Conservation (phyloP, 805 yeast genomes). For the Naumovozyma baii region DNA sequence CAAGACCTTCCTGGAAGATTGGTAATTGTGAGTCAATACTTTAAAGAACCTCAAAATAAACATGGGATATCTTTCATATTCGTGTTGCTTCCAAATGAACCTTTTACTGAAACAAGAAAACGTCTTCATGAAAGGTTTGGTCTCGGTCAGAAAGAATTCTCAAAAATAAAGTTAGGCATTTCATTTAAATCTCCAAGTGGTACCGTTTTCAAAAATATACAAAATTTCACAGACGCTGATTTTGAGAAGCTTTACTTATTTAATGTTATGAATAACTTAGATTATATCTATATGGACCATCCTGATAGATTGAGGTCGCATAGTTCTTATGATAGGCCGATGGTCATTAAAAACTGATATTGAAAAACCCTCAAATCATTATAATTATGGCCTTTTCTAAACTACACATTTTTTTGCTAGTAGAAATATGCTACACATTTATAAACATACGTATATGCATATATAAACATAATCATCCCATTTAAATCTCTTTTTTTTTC, state of each 20-base stretch:
- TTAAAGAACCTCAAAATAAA: constrained; percentile 50
- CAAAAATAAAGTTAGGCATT: constrained; percentile 50
- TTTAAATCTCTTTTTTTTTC: too few species aligned
- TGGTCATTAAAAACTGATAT: constrained; percentile 39
- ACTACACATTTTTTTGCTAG: too few species aligned
- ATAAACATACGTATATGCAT: too few species aligned
- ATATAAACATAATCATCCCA: too few species aligned
- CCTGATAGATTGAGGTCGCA: constrained; percentile 68
- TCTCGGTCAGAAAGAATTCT: constrained; percentile 68
- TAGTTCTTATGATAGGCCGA: constrained; percentile 46
- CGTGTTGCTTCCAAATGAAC: constrained; percentile 59
- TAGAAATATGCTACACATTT: too few species aligned
- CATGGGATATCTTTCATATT: constrained; percentile 87
- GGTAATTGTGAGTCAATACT: constrained; percentile 66
- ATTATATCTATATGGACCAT: constrained; percentile 71
- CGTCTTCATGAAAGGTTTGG: constrained; percentile 67
- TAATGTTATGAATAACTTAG: constrained; percentile 42
- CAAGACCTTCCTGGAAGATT: constrained; percentile 30
- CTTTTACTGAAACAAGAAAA: constrained; percentile 47
- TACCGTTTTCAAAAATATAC: constrained; percentile 30
- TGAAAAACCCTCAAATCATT: too few species aligned
- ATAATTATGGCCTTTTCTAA: too few species aligned
- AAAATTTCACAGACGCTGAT: constrained; percentile 44
- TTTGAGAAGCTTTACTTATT: constrained; percentile 37
- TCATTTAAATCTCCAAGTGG: constrained; percentile 27